phyloP scores from a whole-genome alignment of 371 early-diverging fungal species.

The Haplosporangium sp. region DNA sequence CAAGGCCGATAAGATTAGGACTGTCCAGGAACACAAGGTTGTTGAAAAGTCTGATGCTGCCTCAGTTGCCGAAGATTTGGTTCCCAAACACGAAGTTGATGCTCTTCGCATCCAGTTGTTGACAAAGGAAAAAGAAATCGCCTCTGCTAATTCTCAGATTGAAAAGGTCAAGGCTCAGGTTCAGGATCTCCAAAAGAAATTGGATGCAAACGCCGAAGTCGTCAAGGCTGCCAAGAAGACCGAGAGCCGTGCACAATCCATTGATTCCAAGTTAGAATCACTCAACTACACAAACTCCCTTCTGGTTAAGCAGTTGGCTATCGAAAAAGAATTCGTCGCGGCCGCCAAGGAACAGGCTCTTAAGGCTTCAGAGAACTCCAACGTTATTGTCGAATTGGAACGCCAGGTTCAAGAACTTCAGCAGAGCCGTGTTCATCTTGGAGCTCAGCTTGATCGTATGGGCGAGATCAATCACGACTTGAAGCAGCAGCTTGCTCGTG shows the following conservation, averaged over 20 bases:
- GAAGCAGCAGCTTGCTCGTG: conserved; percentile 44
- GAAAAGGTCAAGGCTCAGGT: conserved; percentile 39
- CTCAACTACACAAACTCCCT: conserved; percentile 57
- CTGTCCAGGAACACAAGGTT: conserved; percentile 23
- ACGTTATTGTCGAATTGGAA: conserved; percentile 25
- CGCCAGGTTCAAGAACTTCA: conserved; percentile 47
- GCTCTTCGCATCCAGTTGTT: conserved; percentile 29
- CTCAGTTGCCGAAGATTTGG: conserved; percentile 15
- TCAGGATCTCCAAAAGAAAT: conserved; percentile 39
- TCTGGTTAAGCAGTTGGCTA: conserved; percentile 53
- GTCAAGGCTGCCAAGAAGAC: conserved; percentile 51
- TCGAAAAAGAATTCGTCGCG: conserved; percentile 51
- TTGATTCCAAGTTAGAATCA: conserved; percentile 55
- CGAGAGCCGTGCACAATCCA: conserved; percentile 45
- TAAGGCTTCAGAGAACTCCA: conserved; percentile 33
- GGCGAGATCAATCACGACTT: conserved; percentile 31
- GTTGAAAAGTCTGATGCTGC: conserved; percentile 4
- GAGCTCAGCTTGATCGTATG: conserved; percentile 38
- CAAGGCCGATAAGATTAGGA: conserved; percentile 19
- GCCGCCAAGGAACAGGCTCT: conserved; percentile 32
- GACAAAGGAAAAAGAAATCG: conserved; percentile 33
- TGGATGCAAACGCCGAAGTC: conserved; percentile 37
- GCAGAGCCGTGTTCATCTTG: conserved; percentile 42
- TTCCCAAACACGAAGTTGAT: conserved; percentile 44
- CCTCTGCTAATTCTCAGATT: conserved; percentile 12